Evolutionary conservation across 176 grass and related monocot species (phyloP).

Genomic region (Aegilops sharonensis): DNA sequence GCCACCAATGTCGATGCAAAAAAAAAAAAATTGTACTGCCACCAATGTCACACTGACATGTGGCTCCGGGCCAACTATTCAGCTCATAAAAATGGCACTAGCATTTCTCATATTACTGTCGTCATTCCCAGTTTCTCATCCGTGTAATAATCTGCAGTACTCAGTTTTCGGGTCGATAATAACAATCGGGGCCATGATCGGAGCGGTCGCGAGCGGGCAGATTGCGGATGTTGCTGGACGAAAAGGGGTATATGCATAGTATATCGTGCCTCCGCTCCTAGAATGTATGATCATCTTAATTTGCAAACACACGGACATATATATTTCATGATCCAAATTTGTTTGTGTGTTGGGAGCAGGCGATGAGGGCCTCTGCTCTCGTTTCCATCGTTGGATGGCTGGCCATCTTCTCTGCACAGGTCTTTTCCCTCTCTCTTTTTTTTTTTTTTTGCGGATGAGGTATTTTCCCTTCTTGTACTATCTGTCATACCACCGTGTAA

Average conservation of each 20-base stretch:
- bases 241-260: slow-evolving; percentile 55
- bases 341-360: slow-evolving; percentile 23
- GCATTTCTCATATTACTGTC: background rate
- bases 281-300: background rate
- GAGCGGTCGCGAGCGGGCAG: slow-evolving; percentile 47
- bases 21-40: too few species aligned
- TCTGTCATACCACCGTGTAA: background rate
- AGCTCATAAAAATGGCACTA: too few species aligned
- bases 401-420: slow-evolving; percentile 45
- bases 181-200: slow-evolving; percentile 54
- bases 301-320: background rate
- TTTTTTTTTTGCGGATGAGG: too few species aligned
- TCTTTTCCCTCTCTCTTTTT: slow-evolving; percentile 13
- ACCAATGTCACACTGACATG: too few species aligned
- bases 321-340: background rate
- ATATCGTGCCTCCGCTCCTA: too few species aligned
- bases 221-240: slow-evolving; percentile 49
- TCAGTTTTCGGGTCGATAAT: slow-evolving; percentile 58
- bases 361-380: slow-evolving; percentile 56
- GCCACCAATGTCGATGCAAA: too few species aligned
- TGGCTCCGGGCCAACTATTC: too few species aligned
- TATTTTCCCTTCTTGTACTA: background rate
- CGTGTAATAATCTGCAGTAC: slow-evolving; percentile 29
- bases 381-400: slow-evolving; percentile 59
- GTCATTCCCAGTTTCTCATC: background rate